A percentile compares a stretch with the other conserved stretches of the same genome.
Evolutionary conservation across 805 yeast species (phyloP).

Genomic region (Candida silvatica): DNA sequence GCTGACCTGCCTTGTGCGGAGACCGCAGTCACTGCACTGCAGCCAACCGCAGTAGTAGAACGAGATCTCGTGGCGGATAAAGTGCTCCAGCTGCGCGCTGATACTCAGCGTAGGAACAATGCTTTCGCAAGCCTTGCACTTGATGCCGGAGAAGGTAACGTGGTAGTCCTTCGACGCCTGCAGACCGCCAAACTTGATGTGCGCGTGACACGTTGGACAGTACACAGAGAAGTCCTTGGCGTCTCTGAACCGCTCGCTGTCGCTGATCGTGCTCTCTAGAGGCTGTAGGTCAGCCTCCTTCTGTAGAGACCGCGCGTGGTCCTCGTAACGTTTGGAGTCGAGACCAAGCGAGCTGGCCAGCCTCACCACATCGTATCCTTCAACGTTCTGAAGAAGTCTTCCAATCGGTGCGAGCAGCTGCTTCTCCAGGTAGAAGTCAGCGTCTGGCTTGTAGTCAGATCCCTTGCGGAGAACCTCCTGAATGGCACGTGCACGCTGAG

Average conservation of each 20-base stretch:
- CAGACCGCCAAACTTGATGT: conserved; percentile 70
- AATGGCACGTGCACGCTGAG: conserved; percentile 79
- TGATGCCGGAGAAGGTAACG: conserved; percentile 60
- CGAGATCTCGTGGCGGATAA: conserved; percentile 61
- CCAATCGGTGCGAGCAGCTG: conserved; percentile 89
- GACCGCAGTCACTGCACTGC: conserved; percentile 82
- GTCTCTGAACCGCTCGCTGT: conserved; percentile 71
- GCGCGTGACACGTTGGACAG: conserved; percentile 52
- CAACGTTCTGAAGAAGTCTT: conserved; percentile 75
- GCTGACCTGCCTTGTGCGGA: conserved; percentile 72
- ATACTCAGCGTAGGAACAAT: conserved; percentile 45
- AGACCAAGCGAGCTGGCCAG: conserved; percentile 73
- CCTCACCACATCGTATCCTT: conserved; percentile 76
- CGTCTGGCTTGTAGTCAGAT: conserved; percentile 56
- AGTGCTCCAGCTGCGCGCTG: conserved; percentile 66
- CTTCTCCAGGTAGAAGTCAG: conserved; percentile 71
- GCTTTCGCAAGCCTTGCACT: conserved; percentile 54
- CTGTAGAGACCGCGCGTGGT: conserved; percentile 32
- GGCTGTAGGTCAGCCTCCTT: conserved; percentile 45
- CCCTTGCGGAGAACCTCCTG: conserved; percentile 56
- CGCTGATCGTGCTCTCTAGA: conserved; percentile 72
- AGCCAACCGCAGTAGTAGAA: conserved; percentile 83
- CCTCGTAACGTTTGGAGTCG: conserved; percentile 56
- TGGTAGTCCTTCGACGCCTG: conserved; percentile 51
- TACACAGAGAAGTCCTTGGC: conserved; percentile 44